Evolutionary conservation across 495 filamentous ascomycete species (phyloP), one percentile per base, ranked within the genome.

Genomic region (Hyaloscypha variabilis): DNA sequence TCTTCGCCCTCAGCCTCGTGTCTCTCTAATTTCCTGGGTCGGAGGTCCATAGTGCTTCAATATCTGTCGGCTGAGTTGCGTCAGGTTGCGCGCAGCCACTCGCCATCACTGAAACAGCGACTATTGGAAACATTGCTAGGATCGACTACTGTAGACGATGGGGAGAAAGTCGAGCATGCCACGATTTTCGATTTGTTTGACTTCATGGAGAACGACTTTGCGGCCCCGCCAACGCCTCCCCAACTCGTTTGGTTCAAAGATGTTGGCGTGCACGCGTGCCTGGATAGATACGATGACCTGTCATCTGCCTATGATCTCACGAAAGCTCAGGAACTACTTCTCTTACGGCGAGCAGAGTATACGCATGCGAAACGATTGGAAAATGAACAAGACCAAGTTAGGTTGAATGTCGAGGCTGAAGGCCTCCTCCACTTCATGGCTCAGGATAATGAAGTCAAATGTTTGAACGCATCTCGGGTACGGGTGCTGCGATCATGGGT

Each of bases 131-230:
- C 91, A 0, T 78, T 98, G 36, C 83, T 91, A 24, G 96, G 96
- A 26, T 87, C 83, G 63, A 90, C 93, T 6, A 80, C 80, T 6
- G 63, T 85, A 28, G 85, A 90, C 0, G 83, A 84, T 34, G 85
- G 87, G 10, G 83, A 89, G 49, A 78, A 83, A n/a, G 69, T 88
- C 29, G 71, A 76, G 17, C 90, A 91, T 54, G 83, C 88, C 4
- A 90, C 88, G 6, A 83, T 98, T 17, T 96, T 97, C 75, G 96
- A 97, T 67, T 84, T 97, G 24, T 93, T 97, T 63, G 96, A 98
- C 76, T 97, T 98, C 63, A 81, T 93, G 31, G 88, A 93, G 62
- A 75, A 91, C 8, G 87, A 93, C 50, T 80, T 87, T 50, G 69
- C 50, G n/a, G 17, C 78, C 2, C 82, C 81, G 66, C 67, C 79